Base-by-base conservation (phyloP, 169 alveolate genomes). In the Plasmodium vinckei region DNA sequence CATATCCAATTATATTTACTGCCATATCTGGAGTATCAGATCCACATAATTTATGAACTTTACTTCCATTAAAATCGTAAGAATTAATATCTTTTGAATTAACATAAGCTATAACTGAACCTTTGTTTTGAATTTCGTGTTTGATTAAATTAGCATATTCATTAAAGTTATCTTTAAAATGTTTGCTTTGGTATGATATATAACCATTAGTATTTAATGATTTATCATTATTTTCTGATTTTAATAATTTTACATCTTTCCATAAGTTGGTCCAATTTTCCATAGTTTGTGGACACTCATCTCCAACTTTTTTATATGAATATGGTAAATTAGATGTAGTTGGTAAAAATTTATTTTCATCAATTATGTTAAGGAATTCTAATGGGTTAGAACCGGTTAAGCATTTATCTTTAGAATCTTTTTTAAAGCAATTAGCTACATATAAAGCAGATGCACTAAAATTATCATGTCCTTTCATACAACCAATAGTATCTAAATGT, bases 1-100 rank as follows among this genome's bases (percentile, higher is more conserved):
- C 91, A 46, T 65, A 88, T 0, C 93, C 93, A 2, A 88, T 67
- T 21, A 75, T 70, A 13, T 57, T 75, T 13, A 88, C 72, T 10
- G 91, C 84, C n/a, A 44, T 73, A 12, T 77, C 87, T 10, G 72
- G 84, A 13, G 23, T 47, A 9, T 27, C 60, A 15, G 23, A 19
- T 42, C 84, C 91, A 59, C 93, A 88, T 13, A 75, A 17, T 9
- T 13, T 23, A 3, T 15, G 79, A 6, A 88, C 87, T 51, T 71
- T 72, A 19, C n/a, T 75, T 2, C 93, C 93, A 27, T 88, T 75
- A 1, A 68, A 21, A 47, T 88, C 91, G 15, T 51, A 87, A 65
- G 53, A 64, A 25, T 56, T 71, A 0, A 60, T 51, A 15, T 64
- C 47, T 61, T 87, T 25, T 53, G 84, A 89, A 4, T 68, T 87